These are phyloP conservation scores for Entonaema liquescens DNA, from an alignment of 495 filamentous ascomycete species.

Conservation along the genomic window DNA sequence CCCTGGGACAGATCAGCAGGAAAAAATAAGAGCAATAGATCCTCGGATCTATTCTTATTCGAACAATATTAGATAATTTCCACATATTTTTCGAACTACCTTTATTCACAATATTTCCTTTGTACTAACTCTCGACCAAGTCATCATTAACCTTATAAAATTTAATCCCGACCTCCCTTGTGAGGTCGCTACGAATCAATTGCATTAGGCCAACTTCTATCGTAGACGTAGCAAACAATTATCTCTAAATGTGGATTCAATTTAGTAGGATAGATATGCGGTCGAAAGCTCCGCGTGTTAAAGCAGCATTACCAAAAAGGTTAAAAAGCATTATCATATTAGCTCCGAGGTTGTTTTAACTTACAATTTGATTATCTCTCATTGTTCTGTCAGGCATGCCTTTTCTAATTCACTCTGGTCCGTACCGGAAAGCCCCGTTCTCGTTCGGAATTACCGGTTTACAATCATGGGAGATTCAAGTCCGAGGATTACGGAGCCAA, in stretches of 20 bases:
- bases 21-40: background rate
- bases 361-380: background rate
- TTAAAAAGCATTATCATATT: background rate
- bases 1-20: background rate
- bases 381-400: no score
- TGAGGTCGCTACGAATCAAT: background rate
- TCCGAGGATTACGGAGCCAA: background rate
- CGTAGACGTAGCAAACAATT: conserved; percentile 1
- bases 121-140: background rate
- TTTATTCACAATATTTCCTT: no score
- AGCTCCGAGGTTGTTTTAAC: background rate
- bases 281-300: background rate
- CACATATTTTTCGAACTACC: no score
- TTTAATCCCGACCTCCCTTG: background rate
- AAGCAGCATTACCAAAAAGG: background rate
- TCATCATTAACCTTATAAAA: background rate
- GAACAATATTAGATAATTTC: no score
- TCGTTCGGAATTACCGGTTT: background rate
- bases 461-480: background rate
- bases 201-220: background rate
- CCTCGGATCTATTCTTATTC: no score
- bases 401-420: background rate
- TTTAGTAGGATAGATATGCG: background rate
- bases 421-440: no score
- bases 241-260: conserved; percentile 5